Percentiles rank a stretch among this genome's conserved stretches.
Evolutionary conservation across 768 basidiomycete species (phyloP).

Genomic region (Rhodotorula diobovata): DNA sequence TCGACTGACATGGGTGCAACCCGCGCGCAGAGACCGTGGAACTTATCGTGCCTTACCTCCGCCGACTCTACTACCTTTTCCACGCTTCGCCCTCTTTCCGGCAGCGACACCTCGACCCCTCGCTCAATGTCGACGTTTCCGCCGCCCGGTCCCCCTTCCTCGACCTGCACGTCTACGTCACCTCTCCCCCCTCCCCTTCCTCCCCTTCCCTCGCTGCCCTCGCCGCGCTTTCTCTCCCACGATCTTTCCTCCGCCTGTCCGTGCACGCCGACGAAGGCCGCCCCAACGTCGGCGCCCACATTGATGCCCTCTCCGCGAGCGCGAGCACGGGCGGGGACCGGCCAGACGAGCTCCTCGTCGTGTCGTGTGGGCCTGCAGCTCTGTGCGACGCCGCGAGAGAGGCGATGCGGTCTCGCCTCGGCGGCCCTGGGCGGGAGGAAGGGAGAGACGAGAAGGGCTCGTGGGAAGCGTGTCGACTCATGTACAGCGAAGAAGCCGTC

Average conservation of each 20-base stretch:
- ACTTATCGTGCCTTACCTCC: neutral
- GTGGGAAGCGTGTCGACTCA: conserved; percentile 5
- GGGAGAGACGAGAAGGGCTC: too few relatives aligned
- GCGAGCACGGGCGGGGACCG: too few relatives aligned
- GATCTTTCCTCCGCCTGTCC: neutral
- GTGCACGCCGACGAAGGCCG: neutral
- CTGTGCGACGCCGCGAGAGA: neutral
- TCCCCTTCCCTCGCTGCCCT: neutral
- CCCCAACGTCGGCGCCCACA: neutral
- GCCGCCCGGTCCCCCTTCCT: neutral
- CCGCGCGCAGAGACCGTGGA: neutral
- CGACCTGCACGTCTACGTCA: neutral
- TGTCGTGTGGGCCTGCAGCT: neutral
- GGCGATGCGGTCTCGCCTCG: neutral
- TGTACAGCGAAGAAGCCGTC: neutral
- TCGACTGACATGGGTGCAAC: too few relatives aligned
- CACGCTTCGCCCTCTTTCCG: neutral
- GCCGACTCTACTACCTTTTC: neutral
- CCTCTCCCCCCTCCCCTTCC: neutral
- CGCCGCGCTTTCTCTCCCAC: neutral
- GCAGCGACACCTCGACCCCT: neutral
- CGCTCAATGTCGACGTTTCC: neutral
- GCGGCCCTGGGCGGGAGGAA: neutral
- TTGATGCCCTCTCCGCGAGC: neutral
- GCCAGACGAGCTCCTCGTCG: neutral